A percentile compares a stretch with the other conserved stretches of the same genome.
phyloP scores from a whole-genome alignment of 2,329 filamentous ascomycete genomes.

The Cladosporium sp. region DNA sequence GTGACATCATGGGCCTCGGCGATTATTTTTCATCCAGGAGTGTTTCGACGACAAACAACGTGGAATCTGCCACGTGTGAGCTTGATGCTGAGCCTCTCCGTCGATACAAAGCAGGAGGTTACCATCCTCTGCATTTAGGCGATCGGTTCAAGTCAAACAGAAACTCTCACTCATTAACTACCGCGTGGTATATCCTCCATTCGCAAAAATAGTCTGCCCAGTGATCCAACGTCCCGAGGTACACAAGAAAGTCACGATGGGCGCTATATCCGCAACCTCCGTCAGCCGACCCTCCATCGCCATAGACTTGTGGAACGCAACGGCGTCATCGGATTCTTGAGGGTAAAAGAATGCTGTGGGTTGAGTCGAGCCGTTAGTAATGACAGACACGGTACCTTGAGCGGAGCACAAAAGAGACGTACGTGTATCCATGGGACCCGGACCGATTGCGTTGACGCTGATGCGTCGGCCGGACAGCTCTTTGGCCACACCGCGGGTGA shows the following conservation, averaged over 20 bases:
- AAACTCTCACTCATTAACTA: background rate
- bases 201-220: conserved; percentile 8
- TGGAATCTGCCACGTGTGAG: too few relatives aligned
- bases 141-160: too few relatives aligned
- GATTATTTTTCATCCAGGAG: too few relatives aligned
- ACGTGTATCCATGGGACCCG: conserved; percentile 23
- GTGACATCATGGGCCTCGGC: too few relatives aligned
- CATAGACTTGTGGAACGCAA: conserved; percentile 21
- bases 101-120: too few relatives aligned
- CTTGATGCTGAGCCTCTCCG: too few relatives aligned
- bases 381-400: background rate
- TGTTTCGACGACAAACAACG: too few relatives aligned
- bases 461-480: conserved; percentile 17
- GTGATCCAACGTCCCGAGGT: conserved; percentile 21
- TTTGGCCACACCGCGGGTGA: conserved; percentile 22
- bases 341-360: conserved; percentile 21
- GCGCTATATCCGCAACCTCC: conserved; percentile 21
- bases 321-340: conserved; percentile 20
- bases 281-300: conserved; percentile 20
- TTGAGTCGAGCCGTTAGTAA: background rate
- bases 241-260: conserved; percentile 21
- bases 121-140: too few relatives aligned
- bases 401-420: background rate
- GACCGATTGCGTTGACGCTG: conserved; percentile 22
- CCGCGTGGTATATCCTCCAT: conserved; percentile 1